Conservation (phyloP, 2,329 filamentous ascomycete genomes). For the Microascus cirrosus region DNA sequence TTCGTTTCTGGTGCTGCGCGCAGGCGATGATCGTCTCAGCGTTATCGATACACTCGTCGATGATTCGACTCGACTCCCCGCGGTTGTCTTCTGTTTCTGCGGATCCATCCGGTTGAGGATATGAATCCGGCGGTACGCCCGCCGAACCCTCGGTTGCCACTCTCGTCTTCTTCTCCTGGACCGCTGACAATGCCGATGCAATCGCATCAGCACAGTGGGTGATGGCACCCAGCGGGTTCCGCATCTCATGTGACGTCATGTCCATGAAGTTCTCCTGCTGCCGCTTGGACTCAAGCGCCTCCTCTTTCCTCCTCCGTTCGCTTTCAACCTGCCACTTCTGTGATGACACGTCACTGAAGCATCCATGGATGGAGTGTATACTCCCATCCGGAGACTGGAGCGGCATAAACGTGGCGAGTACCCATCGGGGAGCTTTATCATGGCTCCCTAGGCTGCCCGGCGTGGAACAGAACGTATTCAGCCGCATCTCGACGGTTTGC, state of each 20-base stretch:
- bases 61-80: conserved; percentile 1
- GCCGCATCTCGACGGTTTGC: conserved; percentile 34
- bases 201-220: conserved; percentile 66
- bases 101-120: neutral
- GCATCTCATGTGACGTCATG: conserved; percentile 62
- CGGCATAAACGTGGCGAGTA: conserved; percentile 38
- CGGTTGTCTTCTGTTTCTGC: neutral
- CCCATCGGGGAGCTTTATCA: conserved; percentile 33
- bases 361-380: conserved; percentile 35
- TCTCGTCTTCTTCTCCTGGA: conserved; percentile 11
- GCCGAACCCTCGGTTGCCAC: neutral
- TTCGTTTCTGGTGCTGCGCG: conserved; percentile 68
- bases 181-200: conserved; percentile 33
- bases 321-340: conserved; percentile 40
- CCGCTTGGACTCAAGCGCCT: conserved; percentile 47
- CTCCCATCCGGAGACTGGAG: conserved; percentile 32
- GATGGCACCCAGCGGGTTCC: conserved; percentile 63
- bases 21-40: conserved; percentile 70
- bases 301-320: conserved; percentile 37
- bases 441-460: conserved; percentile 31
- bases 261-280: conserved; percentile 78
- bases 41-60: conserved; percentile 56
- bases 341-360: conserved; percentile 34
- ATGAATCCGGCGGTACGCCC: neutral
- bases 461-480: conserved; percentile 33